These are phyloP conservation scores for Blastocystis hominis DNA, from an alignment of 352 stramenopile genomes.

Conservation along the genomic window DNA sequence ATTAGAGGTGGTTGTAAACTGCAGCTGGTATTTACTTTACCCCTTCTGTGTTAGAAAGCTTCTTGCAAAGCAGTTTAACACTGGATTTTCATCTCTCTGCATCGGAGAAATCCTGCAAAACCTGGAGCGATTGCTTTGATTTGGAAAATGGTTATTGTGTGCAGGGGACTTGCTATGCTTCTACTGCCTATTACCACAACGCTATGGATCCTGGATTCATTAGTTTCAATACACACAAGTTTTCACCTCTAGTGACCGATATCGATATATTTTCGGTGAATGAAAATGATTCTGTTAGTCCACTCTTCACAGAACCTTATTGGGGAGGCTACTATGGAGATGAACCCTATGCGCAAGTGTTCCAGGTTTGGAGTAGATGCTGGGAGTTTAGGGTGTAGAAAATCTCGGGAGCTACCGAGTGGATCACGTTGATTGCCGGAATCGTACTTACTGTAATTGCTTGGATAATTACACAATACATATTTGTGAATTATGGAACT, in stretches of 20 bases:
- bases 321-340: constrained; percentile 54
- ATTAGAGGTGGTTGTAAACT: neutral
- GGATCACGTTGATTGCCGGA: neutral
- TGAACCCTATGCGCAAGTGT: neutral
- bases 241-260: neutral
- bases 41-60: constrained; percentile 13
- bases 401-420: neutral
- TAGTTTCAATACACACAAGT: neutral
- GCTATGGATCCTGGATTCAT: constrained; percentile 33
- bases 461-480: neutral
- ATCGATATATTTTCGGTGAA: neutral
- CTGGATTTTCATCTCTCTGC: neutral
- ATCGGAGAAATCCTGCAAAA: neutral
- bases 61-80: neutral
- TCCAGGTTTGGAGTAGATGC: neutral
- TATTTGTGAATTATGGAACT: neutral
- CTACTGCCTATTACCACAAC: constrained; percentile 46
- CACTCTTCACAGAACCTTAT: constrained; percentile 44
- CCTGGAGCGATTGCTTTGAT: neutral
- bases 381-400: neutral
- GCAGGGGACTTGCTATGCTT: neutral
- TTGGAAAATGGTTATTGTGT: constrained; percentile 38
- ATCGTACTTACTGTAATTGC: neutral
- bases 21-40: constrained; percentile 25
- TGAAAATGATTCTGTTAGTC: neutral